Conservation (phyloP, 257 asterid genomes). For the Solanum chilense region DNA sequence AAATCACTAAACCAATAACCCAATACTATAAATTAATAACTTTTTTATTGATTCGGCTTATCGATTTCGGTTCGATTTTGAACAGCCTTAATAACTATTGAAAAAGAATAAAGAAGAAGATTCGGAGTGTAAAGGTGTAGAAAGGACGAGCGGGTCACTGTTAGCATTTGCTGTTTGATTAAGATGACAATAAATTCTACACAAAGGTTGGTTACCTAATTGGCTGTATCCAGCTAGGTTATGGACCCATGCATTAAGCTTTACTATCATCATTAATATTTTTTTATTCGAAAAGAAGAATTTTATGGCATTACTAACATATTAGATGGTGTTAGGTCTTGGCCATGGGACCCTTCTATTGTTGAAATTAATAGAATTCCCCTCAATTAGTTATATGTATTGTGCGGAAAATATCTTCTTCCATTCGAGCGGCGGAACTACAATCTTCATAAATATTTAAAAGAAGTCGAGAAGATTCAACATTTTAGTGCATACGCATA, state of each 20-base stretch:
- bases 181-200: background rate
- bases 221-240: background rate
- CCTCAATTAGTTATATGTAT: background rate
- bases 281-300: background rate
- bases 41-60: no score
- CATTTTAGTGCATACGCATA: background rate
- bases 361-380: background rate
- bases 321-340: background rate
- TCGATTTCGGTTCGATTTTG: accelerated
- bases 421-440: background rate
- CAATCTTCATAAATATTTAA: background rate
- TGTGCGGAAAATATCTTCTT: background rate
- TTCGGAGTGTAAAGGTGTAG: background rate
- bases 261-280: background rate
- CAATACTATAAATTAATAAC: no score
- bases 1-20: no score
- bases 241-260: background rate
- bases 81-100: background rate
- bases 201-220: background rate
- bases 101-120: background rate
- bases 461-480: background rate
- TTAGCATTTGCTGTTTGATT: background rate
- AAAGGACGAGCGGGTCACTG: background rate
- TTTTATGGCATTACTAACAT: background rate
- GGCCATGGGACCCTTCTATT: background rate